phyloP scores from a whole-genome alignment of 1,284 basidiomycete genomes.

The Tilletia walkeri region DNA sequence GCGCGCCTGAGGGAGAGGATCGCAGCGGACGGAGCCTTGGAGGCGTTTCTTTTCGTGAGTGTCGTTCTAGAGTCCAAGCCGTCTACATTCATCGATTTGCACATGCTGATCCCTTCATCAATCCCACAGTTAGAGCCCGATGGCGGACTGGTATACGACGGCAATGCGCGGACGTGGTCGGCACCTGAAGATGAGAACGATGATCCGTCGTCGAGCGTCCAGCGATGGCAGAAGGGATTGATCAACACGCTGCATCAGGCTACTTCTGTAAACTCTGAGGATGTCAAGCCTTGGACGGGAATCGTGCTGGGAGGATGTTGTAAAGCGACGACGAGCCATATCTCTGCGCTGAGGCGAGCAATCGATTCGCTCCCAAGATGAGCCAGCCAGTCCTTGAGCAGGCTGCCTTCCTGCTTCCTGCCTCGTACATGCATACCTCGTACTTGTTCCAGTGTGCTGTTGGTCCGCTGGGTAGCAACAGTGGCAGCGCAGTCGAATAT shows the following conservation, averaged over 20 bases:
- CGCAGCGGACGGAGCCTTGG: slow-evolving; percentile 27
- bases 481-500: too few species aligned
- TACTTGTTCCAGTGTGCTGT: too few species aligned
- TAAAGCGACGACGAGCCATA: slow-evolving; percentile 10
- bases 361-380: not conserved
- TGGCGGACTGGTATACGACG: slow-evolving; percentile 47
- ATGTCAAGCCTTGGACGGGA: not conserved
- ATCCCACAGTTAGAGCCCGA: slow-evolving; percentile 40
- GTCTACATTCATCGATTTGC: not conserved
- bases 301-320: slow-evolving; percentile 14
- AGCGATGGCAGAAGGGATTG: not conserved
- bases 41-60: slow-evolving; percentile 41
- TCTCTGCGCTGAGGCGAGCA: not conserved
- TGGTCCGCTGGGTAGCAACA: too few species aligned
- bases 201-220: not conserved
- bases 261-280: not conserved
- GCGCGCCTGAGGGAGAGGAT: slow-evolving; percentile 31
- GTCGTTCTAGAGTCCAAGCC: not conserved
- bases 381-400: not conserved
- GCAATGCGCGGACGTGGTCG: slow-evolving; percentile 11
- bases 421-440: too few species aligned
- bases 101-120: not conserved
- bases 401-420: too few species aligned
- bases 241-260: too few species aligned
- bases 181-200: not conserved